phyloP scores from a whole-genome alignment of 257 asterid species.

The Lycium barbarum region DNA sequence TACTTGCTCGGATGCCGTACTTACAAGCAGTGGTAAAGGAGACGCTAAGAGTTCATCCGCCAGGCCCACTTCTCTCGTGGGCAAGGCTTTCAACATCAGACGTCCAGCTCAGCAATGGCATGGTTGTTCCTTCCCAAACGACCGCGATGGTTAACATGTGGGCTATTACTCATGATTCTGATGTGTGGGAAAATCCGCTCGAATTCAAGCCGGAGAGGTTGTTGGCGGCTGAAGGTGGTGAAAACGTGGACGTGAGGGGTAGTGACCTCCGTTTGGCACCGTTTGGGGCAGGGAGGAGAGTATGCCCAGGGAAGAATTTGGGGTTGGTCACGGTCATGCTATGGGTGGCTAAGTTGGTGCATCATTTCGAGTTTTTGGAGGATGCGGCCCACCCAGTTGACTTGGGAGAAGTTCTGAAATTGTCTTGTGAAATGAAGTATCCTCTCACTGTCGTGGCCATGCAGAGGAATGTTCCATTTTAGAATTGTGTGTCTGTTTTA shows the following conservation, averaged over 20 bases:
- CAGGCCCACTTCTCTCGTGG: constrained; percentile 66
- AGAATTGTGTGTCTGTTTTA: background rate
- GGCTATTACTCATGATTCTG: constrained; percentile 58
- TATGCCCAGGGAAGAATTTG: constrained; percentile 61
- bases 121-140: constrained; percentile 55
- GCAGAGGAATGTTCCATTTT: constrained; percentile 35
- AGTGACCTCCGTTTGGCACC: constrained; percentile 60
- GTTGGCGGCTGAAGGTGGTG: constrained; percentile 34
- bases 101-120: constrained; percentile 50
- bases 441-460: constrained; percentile 49
- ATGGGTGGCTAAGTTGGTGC: constrained; percentile 63
- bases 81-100: constrained; percentile 50
- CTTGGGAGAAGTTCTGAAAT: constrained; percentile 55
- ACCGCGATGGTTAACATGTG: constrained; percentile 70
- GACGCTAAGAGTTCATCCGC: constrained; percentile 59
- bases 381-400: constrained; percentile 38
- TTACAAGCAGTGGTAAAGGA: constrained; percentile 57
- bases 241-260: constrained; percentile 51
- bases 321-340: constrained; percentile 53
- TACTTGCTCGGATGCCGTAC: constrained; percentile 43
- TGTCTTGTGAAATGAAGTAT: constrained; percentile 65
- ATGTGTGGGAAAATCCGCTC: constrained; percentile 45
- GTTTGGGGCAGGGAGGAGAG: constrained; percentile 66
- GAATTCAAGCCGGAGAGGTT: constrained; percentile 52
- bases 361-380: constrained; percentile 42